Conservation (phyloP, 805 yeast genomes). For the Danielia reshetovae region DNA sequence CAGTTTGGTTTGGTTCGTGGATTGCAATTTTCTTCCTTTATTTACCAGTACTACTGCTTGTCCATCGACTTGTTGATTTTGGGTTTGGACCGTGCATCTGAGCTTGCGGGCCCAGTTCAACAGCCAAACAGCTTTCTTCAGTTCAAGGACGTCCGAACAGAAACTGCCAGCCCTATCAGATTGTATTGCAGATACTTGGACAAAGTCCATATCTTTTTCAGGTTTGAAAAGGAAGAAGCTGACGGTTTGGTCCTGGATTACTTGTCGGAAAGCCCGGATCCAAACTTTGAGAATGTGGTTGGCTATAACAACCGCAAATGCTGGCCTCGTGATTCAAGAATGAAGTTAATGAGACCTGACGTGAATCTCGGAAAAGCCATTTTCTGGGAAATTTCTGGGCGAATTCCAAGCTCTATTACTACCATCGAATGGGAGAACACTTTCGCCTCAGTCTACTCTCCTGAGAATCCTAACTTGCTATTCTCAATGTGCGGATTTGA, state of each 20-base stretch:
- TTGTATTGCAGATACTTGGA: conserved; percentile 82
- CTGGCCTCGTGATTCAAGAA: conserved; percentile 92
- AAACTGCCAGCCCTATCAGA: conserved; percentile 70
- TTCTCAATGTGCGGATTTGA: conserved; percentile 96
- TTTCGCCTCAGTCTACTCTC: conserved; percentile 82
- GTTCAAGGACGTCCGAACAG: conserved; percentile 55
- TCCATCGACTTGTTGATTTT: conserved; percentile 75
- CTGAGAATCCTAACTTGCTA: conserved; percentile 82
- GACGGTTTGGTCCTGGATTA: conserved; percentile 72
- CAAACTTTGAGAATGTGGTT: conserved; percentile 79
- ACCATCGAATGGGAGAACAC: conserved; percentile 75
- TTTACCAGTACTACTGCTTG: conserved; percentile 86
- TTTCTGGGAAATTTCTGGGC: conserved; percentile 80
- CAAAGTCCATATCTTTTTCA: conserved; percentile 71
- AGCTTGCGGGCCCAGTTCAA: conserved; percentile 74
- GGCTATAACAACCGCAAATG: conserved; percentile 87
- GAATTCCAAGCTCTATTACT: conserved; percentile 75
- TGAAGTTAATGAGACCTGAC: conserved; percentile 87
- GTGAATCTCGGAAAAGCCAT: conserved; percentile 90
- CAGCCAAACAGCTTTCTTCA: conserved; percentile 77
- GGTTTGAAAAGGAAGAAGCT: conserved; percentile 70
- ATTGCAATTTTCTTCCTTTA: conserved; percentile 83
- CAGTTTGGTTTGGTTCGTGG: conserved; percentile 87
- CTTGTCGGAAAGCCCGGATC: conserved; percentile 84
- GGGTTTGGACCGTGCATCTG: conserved; percentile 83